Evolutionary conservation across 345 rosid species (phyloP).

Genomic region (Alliaria petiolata): DNA sequence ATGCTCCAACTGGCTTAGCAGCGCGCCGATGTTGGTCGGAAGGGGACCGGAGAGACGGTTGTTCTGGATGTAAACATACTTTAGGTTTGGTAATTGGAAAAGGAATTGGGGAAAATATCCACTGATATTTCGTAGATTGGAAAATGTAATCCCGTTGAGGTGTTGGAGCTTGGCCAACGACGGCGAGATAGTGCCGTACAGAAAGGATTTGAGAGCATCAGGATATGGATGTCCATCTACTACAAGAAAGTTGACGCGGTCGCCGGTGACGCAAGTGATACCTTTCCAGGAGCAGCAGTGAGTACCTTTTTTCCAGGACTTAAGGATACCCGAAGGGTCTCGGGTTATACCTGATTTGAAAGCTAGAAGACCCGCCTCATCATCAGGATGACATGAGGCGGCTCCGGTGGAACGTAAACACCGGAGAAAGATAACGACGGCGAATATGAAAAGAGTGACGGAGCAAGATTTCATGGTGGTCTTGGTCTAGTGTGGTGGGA

Average conservation of each 20-base stretch:
- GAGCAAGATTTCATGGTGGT: constrained; percentile 1
- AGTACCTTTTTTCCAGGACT: not conserved
- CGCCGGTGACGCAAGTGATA: not conserved
- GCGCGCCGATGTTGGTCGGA: constrained; percentile 42
- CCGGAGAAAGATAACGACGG: constrained; percentile 6
- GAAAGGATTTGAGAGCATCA: too few relatives aligned
- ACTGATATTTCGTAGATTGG: constrained; percentile 25
- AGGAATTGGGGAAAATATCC: constrained; percentile 55
- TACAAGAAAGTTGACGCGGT: not conserved
- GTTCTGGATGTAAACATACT: constrained; percentile 47
- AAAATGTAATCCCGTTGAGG: constrained; percentile 28
- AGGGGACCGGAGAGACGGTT: constrained; percentile 56
- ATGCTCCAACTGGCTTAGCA: constrained; percentile 36
- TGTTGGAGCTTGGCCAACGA: constrained; percentile 38
- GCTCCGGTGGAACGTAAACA: constrained; percentile 25
- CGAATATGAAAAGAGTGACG: constrained; percentile 8
- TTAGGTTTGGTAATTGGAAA: constrained; percentile 45
- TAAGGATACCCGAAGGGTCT: not conserved
- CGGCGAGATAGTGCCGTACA: constrained; percentile 60
- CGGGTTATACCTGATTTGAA: not conserved
- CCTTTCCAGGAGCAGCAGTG: not conserved
- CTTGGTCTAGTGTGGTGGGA: too few relatives aligned
- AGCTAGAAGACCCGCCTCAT: too few relatives aligned
- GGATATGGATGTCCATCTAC: too few relatives aligned
- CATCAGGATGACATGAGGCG: not conserved